Evolutionary conservation across 2,329 filamentous ascomycete species (phyloP).

Genomic region (Neodidymelliopsis sp.): DNA sequence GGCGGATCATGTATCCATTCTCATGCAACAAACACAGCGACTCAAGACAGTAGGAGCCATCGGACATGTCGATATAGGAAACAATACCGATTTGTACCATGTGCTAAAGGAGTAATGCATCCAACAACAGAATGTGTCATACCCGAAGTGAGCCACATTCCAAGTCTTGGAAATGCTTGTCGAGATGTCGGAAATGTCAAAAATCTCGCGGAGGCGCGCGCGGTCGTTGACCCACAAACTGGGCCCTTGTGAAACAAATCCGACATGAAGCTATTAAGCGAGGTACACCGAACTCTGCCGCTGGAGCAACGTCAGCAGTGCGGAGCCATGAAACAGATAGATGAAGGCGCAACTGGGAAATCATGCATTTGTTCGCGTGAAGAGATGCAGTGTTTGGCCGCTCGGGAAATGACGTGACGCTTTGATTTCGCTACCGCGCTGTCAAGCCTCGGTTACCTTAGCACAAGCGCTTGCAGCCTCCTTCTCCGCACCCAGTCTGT

Average conservation of each 20-base stretch:
- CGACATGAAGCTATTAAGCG: slow-evolving; percentile 7
- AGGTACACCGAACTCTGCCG: not conserved
- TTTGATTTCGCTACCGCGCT: not conserved
- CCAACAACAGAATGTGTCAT: too few species aligned
- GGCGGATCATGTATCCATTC: not conserved
- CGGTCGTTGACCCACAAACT: slow-evolving; percentile 7
- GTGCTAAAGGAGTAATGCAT: too few species aligned
- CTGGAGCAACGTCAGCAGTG: slow-evolving; percentile 6
- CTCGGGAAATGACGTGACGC: not conserved
- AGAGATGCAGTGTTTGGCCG: not conserved
- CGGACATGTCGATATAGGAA: not conserved
- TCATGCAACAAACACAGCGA: not conserved
- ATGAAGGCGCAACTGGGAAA: slow-evolving; percentile 4
- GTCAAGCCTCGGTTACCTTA: not conserved
- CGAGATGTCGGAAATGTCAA: not conserved
- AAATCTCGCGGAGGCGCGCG: slow-evolving; percentile 5
- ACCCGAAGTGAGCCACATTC: too few species aligned
- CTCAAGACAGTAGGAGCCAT: not conserved
- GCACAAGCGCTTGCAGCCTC: not conserved
- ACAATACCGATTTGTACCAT: too few species aligned
- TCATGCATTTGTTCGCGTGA: slow-evolving; percentile 9
- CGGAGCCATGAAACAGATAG: slow-evolving; percentile 12
- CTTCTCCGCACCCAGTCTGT: slow-evolving; percentile 8
- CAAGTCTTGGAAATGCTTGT: too few species aligned
- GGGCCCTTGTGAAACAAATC: slow-evolving; percentile 12